These are phyloP conservation scores for Eucalyptus grandis DNA, from an alignment of 345 rosid genomes.

Conservation along the genomic window DNA sequence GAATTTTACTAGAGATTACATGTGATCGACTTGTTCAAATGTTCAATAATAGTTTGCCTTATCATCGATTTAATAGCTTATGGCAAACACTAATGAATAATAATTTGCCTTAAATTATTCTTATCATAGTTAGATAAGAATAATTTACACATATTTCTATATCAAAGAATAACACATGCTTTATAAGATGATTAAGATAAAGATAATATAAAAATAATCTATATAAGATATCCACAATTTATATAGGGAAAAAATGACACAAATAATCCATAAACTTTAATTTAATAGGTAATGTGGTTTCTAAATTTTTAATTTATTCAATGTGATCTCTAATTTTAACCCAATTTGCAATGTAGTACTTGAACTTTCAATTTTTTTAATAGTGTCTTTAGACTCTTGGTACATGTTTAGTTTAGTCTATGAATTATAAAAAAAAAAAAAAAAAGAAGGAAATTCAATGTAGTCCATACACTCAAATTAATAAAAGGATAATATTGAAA, in stretches of 20 bases:
- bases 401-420: accelerated
- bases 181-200: neutral
- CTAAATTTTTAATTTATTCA: no score
- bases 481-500: no score
- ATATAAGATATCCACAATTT: neutral
- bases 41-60: no score
- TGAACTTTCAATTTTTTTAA: no score
- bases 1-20: no score
- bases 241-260: no score
- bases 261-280: accelerated
- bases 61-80: no score
- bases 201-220: neutral
- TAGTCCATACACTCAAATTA: no score
- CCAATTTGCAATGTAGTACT: no score
- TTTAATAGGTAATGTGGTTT: accelerated
- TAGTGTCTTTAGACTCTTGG: accelerated
- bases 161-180: neutral
- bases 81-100: neutral
- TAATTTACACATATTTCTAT: neutral
- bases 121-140: neutral
- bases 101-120: neutral
- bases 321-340: accelerated
- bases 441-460: no score
- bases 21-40: no score
- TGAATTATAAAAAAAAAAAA: no score